These are phyloP conservation scores for Kockovaella imperatae DNA, from an alignment of 768 basidiomycete genomes.

Conservation along the genomic window DNA sequence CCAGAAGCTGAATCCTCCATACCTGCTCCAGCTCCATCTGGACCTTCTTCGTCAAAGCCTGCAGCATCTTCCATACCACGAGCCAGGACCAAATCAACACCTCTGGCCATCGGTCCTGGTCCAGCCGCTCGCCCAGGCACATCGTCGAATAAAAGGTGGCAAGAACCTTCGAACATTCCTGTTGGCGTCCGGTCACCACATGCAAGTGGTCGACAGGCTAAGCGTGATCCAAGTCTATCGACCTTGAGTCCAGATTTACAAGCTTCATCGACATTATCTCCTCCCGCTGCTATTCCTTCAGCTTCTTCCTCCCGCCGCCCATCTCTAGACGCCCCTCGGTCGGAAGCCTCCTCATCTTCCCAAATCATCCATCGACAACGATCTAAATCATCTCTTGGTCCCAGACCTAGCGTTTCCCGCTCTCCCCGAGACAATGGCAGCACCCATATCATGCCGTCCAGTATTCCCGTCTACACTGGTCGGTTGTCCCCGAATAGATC, in stretches of 20 bases:
- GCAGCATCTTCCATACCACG: background rate
- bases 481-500: background rate
- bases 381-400: background rate
- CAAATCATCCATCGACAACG: background rate
- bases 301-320: too few species aligned
- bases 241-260: too few species aligned
- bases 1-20: background rate
- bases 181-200: too few species aligned
- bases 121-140: background rate
- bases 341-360: slow-evolving; percentile 1
- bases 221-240: too few species aligned
- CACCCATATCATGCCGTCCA: background rate
- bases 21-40: background rate
- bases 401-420: too few species aligned
- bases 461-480: too few species aligned
- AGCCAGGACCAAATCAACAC: background rate
- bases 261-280: too few species aligned
- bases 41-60: background rate
- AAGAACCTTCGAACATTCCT: too few species aligned
- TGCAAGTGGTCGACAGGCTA: too few species aligned
- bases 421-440: too few species aligned
- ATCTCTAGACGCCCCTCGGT: too few species aligned
- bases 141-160: background rate
- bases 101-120: background rate
- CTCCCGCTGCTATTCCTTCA: too few species aligned